Evolutionary conservation across 2,329 filamentous ascomycete species (phyloP), one percentile per base, ranked within the genome.

Genomic region (Ophiostoma ips): DNA sequence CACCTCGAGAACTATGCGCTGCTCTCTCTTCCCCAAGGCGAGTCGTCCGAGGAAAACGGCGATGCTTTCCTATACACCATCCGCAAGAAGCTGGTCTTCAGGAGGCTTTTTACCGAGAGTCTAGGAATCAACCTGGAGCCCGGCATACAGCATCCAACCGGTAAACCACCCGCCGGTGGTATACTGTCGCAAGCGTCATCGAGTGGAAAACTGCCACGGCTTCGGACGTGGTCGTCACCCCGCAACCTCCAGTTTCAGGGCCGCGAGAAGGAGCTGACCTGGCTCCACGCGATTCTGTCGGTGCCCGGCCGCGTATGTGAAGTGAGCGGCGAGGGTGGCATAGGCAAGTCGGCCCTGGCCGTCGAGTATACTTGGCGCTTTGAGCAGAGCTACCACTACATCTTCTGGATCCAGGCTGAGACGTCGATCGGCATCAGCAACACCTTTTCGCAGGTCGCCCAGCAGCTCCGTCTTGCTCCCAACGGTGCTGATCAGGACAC

Each of bases 391-490:
- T 40, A 40, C 37, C 37, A 40, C 37, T 40, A 40, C 37, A 40
- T 40, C 5, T 60, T 60, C 38, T 60, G 59, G 59, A 52, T 57
- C 2, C 56, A 59, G 34, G 57, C 59, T 3, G 59, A 60, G 49
- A 60, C 55, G 12, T 43, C 54, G 3, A 52, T 54, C 1, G 52
- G 54, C 1, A 50, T 46, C 1, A 53, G 53, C 45, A 50, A 56
- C 35, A 56, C 55, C 6, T 56, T 56, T 18, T 55, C 49, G 9
- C 53, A 56, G 37, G 53, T 56, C 19, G 51, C 53, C 5, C 49
- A 52, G 48, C 53, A 56, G 48, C 50, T 56, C 21, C 36, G 37
- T 5, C 49, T 56, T n/a, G 52, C 51, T 3, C 52, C 54, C 0
- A 50, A 52, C 6, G 54, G 51, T 10, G 38, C 51, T 1, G 55